Evolutionary conservation across 2,329 filamentous ascomycete genomes (phyloP), one percentile per base, ranked within the genome.

Genomic region (Penicillium sp.): DNA sequence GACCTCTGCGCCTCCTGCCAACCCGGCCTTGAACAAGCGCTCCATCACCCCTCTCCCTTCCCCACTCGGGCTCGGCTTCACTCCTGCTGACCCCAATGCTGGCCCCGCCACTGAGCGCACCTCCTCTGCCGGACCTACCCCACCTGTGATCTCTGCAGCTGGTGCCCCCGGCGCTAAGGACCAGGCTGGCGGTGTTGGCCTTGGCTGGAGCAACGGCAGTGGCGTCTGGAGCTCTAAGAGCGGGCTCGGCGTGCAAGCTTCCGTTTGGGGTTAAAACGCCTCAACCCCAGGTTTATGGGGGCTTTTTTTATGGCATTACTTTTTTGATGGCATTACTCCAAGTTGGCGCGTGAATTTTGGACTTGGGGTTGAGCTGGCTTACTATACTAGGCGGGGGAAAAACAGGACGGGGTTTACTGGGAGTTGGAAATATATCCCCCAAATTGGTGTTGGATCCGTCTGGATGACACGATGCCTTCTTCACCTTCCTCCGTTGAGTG

Each of bases 1-100:
- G n/a, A 77, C 75, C 33, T 65, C 72, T 40, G 74, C 71, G 29
- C 75, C 76, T 51, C 67, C 76, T 9, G 72, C 80, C 33, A 88
- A 87, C 68, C 82, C 84, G 35, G 81, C 82, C 10, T 74, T 90
- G 65, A 89, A 83, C 75, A 94, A 94, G 77, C 90, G 91, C 59
- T 91, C 93, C 0, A 96, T 91, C 8, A 96, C 93, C 3, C 93
- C 93, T 54, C 83, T 96, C 31, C 88, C 92, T n/a, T 95, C 92
- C n/a, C 92, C 93, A 13, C 81, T 94, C 52, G 88, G 88, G 73
- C 88, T 88, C 62, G 87, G 89, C 25, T 90, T 89, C 74, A 86
- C 82, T 38, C 77, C 81, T 19, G 81, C 81, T 63, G 84, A 85
- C 58, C 64, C 65, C 21, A 65, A 64, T n/a, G 54, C 65, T 27